Conservation (phyloP, 2,329 filamentous ascomycete genomes). For the Aspergillus glaucus region DNA sequence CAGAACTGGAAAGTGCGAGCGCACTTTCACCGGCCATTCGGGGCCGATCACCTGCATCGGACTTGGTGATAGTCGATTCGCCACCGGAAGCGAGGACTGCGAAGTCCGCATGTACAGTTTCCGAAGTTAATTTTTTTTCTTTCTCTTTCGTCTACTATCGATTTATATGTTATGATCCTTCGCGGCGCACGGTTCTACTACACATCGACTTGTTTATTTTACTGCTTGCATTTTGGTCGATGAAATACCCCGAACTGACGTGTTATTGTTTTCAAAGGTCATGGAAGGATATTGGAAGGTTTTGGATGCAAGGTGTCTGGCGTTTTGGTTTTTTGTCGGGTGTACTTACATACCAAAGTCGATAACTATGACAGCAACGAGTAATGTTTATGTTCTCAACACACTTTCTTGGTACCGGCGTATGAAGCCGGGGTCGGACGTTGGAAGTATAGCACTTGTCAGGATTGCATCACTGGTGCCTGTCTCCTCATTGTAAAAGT, state of each 20-base stretch:
- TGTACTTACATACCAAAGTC: too few relatives aligned
- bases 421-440: too few relatives aligned
- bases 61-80: constrained; percentile 80
- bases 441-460: too few relatives aligned
- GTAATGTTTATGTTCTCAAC: too few relatives aligned
- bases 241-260: constrained; percentile 7
- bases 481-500: too few relatives aligned
- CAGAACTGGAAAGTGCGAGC: constrained; percentile 80
- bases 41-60: constrained; percentile 91
- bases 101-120: constrained; percentile 83
- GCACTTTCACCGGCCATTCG: constrained; percentile 83
- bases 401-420: too few relatives aligned
- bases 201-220: constrained; percentile 1
- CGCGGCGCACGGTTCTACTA: not conserved
- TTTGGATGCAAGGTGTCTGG: not conserved
- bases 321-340: not conserved
- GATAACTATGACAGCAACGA: too few relatives aligned
- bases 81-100: constrained; percentile 87
- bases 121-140: constrained; percentile 23
- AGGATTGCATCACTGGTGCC: too few relatives aligned
- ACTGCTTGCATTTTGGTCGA: constrained; percentile 4
- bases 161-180: constrained; percentile 4
- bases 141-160: constrained; percentile 5
- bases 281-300: not conserved
- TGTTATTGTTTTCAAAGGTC: constrained; percentile 1